phyloP scores from a whole-genome alignment of 805 yeast species.

The Schwanniomyces sp. region DNA sequence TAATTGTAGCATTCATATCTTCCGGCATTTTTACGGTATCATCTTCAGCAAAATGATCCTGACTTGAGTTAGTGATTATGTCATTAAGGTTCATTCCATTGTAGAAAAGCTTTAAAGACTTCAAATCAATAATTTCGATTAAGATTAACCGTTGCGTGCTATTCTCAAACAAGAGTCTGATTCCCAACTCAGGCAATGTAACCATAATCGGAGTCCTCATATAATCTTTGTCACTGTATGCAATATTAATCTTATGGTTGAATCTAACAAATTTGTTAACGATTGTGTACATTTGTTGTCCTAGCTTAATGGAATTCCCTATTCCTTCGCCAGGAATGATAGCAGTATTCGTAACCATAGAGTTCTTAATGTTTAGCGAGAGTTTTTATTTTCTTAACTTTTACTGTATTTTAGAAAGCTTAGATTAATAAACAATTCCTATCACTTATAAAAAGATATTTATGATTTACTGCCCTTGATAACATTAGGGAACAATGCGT shows the following conservation, averaged over 20 bases:
- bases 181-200: slow-evolving; percentile 21
- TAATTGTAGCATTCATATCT: not conserved
- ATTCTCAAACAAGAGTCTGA: slow-evolving; percentile 28
- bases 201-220: slow-evolving; percentile 33
- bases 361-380: not conserved
- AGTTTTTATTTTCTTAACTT: no score
- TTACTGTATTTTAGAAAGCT: no score
- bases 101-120: slow-evolving; percentile 22
- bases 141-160: slow-evolving; percentile 24
- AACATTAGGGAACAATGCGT: not conserved
- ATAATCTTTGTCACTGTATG: slow-evolving; percentile 28
- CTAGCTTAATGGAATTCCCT: slow-evolving; percentile 26
- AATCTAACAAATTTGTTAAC: slow-evolving; percentile 22
- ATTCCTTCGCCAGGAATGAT: slow-evolving; percentile 39
- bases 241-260: slow-evolving; percentile 27
- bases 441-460: no score
- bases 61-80: slow-evolving; percentile 7
- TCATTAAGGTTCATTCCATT: slow-evolving; percentile 33
- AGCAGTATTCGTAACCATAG: slow-evolving; percentile 13
- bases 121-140: slow-evolving; percentile 27
- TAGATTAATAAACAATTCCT: not conserved
- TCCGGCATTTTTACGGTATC: not conserved
- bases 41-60: not conserved
- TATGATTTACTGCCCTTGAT: not conserved
- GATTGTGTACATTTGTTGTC: slow-evolving; percentile 27